Conservation (phyloP, 2,329 filamentous ascomycete genomes). For the Metarhizium guizhouense region DNA sequence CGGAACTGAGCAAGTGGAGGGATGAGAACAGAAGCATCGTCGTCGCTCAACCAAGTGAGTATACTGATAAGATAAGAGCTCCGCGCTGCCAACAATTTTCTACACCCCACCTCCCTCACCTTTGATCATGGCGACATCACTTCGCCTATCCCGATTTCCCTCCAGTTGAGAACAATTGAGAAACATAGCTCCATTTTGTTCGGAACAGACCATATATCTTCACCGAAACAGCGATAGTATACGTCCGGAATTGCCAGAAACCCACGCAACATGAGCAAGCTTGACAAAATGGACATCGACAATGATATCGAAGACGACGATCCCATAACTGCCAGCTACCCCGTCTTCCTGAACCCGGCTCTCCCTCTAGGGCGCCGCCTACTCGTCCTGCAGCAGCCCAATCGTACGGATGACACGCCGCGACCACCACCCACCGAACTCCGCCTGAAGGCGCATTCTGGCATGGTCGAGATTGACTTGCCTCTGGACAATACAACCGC, state of each 20-base stretch:
- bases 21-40: neutral
- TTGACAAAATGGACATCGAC: constrained; percentile 15
- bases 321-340: constrained; percentile 66
- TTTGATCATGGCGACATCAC: neutral
- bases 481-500: constrained; percentile 62
- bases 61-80: constrained; percentile 2
- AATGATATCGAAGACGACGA: constrained; percentile 40
- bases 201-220: neutral
- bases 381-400: constrained; percentile 84
- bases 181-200: neutral
- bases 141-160: neutral
- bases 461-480: constrained; percentile 89
- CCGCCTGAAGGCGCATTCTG: constrained; percentile 72
- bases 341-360: constrained; percentile 75
- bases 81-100: neutral
- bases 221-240: neutral
- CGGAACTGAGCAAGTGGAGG: neutral
- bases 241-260: neutral
- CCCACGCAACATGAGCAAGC: constrained; percentile 1
- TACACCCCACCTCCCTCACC: neutral
- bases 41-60: neutral
- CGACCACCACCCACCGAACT: constrained; percentile 56
- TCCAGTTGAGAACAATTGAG: neutral
- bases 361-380: constrained; percentile 55
- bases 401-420: constrained; percentile 51